Evolutionary conservation across 1,284 basidiomycete species (phyloP).

Genomic region (Xerocomus minutiporus): DNA sequence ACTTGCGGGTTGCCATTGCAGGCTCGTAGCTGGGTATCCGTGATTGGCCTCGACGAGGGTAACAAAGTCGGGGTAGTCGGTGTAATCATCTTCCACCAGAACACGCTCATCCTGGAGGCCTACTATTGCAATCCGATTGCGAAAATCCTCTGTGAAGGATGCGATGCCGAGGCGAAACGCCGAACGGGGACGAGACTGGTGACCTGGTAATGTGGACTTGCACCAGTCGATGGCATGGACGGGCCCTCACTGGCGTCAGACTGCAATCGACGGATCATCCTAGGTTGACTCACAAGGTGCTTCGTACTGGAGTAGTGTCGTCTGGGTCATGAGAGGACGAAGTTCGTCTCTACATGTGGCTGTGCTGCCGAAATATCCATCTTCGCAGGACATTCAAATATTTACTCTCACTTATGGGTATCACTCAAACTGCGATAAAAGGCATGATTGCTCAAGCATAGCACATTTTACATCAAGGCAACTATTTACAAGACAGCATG

Average conservation of each 20-base stretch:
- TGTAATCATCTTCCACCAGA: conserved; percentile 76
- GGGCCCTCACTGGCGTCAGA: conserved; percentile 54
- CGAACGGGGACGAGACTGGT: conserved; percentile 67
- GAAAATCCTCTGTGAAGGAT: conserved; percentile 75
- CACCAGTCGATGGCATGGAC: conserved; percentile 83
- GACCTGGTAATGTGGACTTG: conserved; percentile 69
- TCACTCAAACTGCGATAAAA: not conserved
- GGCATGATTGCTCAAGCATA: conserved; percentile 11
- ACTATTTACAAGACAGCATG: conserved; percentile 32
- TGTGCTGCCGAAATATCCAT: conserved; percentile 6
- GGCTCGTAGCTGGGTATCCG: conserved; percentile 78
- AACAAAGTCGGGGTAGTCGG: conserved; percentile 77
- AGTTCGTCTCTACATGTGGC: conserved; percentile 22
- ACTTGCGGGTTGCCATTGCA: conserved; percentile 79
- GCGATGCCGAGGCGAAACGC: conserved; percentile 76
- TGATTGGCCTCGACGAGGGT: conserved; percentile 75
- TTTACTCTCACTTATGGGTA: not conserved
- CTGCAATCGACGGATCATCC: not conserved
- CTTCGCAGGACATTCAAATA: too few species aligned
- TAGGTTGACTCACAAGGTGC: conserved; percentile 58
- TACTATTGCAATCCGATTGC: conserved; percentile 78
- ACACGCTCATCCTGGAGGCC: conserved; percentile 80
- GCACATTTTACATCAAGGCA: conserved; percentile 29
- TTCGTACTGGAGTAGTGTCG: conserved; percentile 66
- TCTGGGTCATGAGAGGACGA: conserved; percentile 48